These are phyloP conservation scores for Aspergillus udagawae DNA, from an alignment of 2,329 filamentous ascomycete genomes.

Conservation along the genomic window DNA sequence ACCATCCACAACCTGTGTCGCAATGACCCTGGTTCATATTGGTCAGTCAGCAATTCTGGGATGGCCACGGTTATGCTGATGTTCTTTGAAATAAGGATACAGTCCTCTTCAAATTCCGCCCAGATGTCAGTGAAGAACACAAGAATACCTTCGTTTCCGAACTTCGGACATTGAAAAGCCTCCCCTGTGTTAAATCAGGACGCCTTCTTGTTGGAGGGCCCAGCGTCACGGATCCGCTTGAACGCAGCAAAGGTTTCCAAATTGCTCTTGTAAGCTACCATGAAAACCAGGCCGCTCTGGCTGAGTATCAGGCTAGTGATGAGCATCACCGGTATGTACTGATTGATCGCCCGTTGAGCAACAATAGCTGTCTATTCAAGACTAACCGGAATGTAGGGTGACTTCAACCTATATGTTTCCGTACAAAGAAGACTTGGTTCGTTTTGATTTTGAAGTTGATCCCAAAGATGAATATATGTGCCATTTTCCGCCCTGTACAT, in stretches of 20 bases:
- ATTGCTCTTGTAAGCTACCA: constrained; percentile 52
- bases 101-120: constrained; percentile 48
- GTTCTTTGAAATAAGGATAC: too few relatives aligned
- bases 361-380: too few relatives aligned
- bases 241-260: constrained; percentile 52
- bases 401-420: constrained; percentile 51
- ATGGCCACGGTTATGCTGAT: too few relatives aligned
- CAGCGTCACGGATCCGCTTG: constrained; percentile 50
- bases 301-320: constrained; percentile 50
- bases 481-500: constrained; percentile 2
- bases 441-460: constrained; percentile 53
- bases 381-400: constrained; percentile 35
- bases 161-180: constrained; percentile 46
- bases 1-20: too few relatives aligned
- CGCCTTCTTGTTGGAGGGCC: constrained; percentile 51
- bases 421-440: constrained; percentile 50
- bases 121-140: constrained; percentile 41
- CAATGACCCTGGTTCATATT: too few relatives aligned
- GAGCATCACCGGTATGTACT: constrained; percentile 47
- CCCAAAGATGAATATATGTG: constrained; percentile 31
- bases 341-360: too few relatives aligned
- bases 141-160: constrained; percentile 45
- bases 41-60: too few relatives aligned
- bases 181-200: constrained; percentile 47
- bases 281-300: constrained; percentile 42